Evolutionary conservation across 2,329 filamentous ascomycete species (phyloP).

Genomic region (Incumbomyces delicatus): DNA sequence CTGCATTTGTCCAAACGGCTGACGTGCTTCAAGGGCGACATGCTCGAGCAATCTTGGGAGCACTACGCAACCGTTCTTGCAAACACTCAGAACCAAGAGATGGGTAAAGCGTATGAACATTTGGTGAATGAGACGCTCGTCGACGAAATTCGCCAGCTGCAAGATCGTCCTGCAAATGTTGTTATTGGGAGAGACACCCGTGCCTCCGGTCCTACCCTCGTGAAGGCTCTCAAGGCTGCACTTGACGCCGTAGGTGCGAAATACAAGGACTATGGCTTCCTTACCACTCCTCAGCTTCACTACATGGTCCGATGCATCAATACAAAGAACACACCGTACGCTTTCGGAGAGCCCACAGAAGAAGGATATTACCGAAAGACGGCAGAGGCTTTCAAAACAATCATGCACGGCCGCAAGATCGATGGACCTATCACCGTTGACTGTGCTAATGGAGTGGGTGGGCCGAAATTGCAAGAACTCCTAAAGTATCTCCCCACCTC

Average conservation of each 20-base stretch:
- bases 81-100: conserved; percentile 67
- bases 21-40: conserved; percentile 57
- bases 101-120: conserved; percentile 65
- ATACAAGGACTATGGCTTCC: conserved; percentile 74
- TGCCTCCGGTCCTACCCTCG: conserved; percentile 77
- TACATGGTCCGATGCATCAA: conserved; percentile 93
- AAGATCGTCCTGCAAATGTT: conserved; percentile 58
- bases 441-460: conserved; percentile 93
- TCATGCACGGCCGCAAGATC: conserved; percentile 67
- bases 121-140: conserved; percentile 68
- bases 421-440: conserved; percentile 72
- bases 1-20: background rate
- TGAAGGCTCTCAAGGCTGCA: conserved; percentile 67
- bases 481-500: conserved; percentile 69
- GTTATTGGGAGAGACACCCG: conserved; percentile 89
- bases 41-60: conserved; percentile 86
- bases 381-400: conserved; percentile 68
- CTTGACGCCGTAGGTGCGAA: conserved; percentile 66
- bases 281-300: conserved; percentile 96
- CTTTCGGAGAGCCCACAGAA: conserved; percentile 84
- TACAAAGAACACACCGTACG: conserved; percentile 74
- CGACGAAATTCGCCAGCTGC: conserved; percentile 42
- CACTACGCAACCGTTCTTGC: conserved; percentile 76
- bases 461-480: conserved; percentile 77
- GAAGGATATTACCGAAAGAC: conserved; percentile 93